Percentiles rank a stretch among this genome's conserved stretches.
Evolutionary conservation across 139 green algal genomes (phyloP).

Genomic region (Zygnema circumcarinatum): DNA sequence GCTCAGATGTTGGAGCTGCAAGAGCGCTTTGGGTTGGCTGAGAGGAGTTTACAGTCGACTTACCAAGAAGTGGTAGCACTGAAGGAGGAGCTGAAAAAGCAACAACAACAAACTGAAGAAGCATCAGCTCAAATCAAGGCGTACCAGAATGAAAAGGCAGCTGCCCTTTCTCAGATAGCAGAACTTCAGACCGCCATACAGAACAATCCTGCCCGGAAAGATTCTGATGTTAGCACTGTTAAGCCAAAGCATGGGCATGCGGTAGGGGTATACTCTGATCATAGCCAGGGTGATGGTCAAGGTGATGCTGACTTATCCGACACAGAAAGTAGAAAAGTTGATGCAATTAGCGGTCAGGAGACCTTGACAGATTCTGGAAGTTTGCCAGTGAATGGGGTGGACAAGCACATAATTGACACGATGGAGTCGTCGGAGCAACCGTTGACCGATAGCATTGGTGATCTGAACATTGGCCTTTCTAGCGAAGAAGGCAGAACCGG

Average conservation of each 20-base stretch:
- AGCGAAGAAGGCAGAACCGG: too few species aligned
- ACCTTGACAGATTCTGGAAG: background rate
- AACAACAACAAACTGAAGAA: background rate
- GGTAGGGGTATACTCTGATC: too few species aligned
- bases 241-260: background rate
- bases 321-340: too few species aligned
- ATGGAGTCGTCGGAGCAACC: too few species aligned
- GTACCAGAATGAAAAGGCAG: background rate
- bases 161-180: background rate
- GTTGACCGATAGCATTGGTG: too few species aligned
- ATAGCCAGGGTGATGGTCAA: too few species aligned
- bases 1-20: background rate
- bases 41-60: background rate
- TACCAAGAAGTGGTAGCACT: background rate
- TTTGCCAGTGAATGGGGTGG: background rate
- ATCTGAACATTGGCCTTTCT: too few species aligned
- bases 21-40: background rate
- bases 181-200: background rate
- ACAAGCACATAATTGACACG: background rate
- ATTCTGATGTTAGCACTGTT: background rate
- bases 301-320: too few species aligned
- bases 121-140: background rate
- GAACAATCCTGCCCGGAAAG: background rate
- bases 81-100: background rate
- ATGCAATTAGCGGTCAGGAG: background rate